Conservation (phyloP, 2,329 filamentous ascomycete genomes). For the Aspergillus amoenus region DNA sequence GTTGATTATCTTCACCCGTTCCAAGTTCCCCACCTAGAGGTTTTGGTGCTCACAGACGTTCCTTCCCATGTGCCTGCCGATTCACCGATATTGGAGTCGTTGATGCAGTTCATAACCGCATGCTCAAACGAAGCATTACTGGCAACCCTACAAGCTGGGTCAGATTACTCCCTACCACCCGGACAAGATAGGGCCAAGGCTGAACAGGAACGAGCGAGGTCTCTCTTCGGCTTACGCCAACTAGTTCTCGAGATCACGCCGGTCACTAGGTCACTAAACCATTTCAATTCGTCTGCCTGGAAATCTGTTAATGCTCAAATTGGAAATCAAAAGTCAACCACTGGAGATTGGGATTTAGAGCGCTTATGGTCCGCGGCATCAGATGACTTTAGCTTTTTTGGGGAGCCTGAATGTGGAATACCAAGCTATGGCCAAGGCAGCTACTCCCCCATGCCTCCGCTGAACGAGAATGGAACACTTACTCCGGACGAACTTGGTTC, state of each 20-base stretch:
- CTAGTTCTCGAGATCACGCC: conserved; percentile 57
- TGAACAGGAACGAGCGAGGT: conserved; percentile 49
- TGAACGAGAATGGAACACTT: conserved; percentile 47
- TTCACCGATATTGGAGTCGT: conserved; percentile 42
- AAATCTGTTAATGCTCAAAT: conserved; percentile 47
- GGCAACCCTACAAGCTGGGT: conserved; percentile 52
- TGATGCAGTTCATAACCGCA: conserved; percentile 56
- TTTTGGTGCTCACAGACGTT: conserved; percentile 57
- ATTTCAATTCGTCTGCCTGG: conserved; percentile 32
- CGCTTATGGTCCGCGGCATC: conserved; percentile 59
- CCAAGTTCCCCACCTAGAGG: conserved; percentile 54
- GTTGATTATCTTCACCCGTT: conserved; percentile 52
- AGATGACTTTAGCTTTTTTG: conserved; percentile 63
- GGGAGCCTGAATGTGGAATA: conserved; percentile 55
- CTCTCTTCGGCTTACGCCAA: conserved; percentile 55
- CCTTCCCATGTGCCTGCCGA: conserved; percentile 46
- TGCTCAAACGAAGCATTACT: conserved; percentile 57
- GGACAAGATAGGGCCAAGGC: conserved; percentile 52
- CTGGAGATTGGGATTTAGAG: conserved; percentile 60
- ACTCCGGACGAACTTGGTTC: conserved; percentile 25
- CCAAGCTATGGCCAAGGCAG: conserved; percentile 46
- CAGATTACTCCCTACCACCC: conserved; percentile 61
- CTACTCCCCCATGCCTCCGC: conserved; percentile 43
- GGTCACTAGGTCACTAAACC: conserved; percentile 18
- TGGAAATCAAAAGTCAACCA: conserved; percentile 53